phyloP scores from a whole-genome alignment of 352 stramenopile species.

The Globisporangium megalacanthum region DNA sequence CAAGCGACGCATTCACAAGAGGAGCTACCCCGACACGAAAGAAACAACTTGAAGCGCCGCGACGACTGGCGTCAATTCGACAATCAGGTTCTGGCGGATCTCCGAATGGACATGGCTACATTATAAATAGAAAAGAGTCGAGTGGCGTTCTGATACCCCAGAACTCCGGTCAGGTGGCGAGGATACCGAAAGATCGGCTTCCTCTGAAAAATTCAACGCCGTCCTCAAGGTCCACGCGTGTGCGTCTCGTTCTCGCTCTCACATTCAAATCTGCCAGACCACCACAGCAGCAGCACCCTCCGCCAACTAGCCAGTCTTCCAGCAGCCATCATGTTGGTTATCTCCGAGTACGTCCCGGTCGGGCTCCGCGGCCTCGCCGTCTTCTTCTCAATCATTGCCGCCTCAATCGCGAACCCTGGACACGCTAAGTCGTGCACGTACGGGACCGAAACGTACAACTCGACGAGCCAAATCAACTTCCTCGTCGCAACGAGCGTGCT shows the following conservation, averaged over 20 bases:
- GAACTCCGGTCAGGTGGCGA: too few relatives aligned
- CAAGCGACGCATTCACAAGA: neutral
- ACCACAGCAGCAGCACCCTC: neutral
- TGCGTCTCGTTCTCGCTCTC: neutral
- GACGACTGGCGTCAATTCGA: too few relatives aligned
- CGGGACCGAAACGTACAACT: conserved; percentile 45
- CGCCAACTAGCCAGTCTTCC: neutral
- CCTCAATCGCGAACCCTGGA: conserved; percentile 26
- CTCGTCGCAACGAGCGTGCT: conserved; percentile 36
- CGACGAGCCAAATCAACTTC: conserved; percentile 50
- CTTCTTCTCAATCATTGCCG: conserved; percentile 34
- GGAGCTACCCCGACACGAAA: too few relatives aligned
- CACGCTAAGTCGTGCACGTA: conserved; percentile 52
- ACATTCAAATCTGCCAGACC: neutral
- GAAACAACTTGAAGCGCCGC: too few relatives aligned
- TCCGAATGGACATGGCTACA: too few relatives aligned
- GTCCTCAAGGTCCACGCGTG: neutral
- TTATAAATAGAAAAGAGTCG: too few relatives aligned
- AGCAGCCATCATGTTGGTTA: conserved; percentile 2
- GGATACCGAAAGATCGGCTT: too few relatives aligned
- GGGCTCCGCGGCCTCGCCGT: conserved; percentile 34
- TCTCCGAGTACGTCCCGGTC: conserved; percentile 35
- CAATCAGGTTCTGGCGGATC: too few relatives aligned
- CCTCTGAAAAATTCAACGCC: neutral
- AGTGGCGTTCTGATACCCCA: too few relatives aligned